Percentiles rank a stretch among this genome's conserved stretches.
Conservation (phyloP, 202 grass and related monocot genomes). For the Carex sylvatica region DNA sequence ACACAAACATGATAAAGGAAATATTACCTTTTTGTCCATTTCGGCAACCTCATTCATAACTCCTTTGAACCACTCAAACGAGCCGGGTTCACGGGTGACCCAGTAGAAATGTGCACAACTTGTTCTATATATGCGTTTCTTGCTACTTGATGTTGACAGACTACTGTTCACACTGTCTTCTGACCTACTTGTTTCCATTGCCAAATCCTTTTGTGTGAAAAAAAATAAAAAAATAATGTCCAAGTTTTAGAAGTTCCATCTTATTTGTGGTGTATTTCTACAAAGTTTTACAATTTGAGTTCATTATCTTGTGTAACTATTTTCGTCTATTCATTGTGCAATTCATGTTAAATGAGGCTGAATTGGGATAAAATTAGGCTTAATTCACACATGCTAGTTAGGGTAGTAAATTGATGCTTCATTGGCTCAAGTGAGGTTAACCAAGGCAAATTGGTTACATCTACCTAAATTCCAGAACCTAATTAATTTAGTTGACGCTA, state of each 20-base stretch:
- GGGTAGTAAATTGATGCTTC: neutral
- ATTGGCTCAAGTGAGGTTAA: neutral
- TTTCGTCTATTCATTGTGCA: neutral
- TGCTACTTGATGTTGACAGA: conserved; percentile 66
- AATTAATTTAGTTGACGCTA: neutral
- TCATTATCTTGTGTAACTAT: neutral
- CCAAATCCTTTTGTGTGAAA: conserved; percentile 54
- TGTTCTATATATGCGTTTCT: conserved; percentile 79
- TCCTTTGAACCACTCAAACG: conserved; percentile 99
- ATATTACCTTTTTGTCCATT: conserved; percentile 98
- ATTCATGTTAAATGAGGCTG: neutral
- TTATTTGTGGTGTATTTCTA: neutral
- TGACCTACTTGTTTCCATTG: conserved; percentile 92
- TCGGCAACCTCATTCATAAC: conserved; percentile 98
- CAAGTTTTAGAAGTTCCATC: neutral
- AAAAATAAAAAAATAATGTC: neutral
- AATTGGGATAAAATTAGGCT: neutral
- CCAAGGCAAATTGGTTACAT: neutral
- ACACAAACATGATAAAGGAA: neutral
- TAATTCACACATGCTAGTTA: neutral
- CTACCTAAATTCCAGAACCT: neutral
- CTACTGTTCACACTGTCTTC: conserved; percentile 87
- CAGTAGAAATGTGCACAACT: conserved; percentile 94
- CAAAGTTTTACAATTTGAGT: neutral
- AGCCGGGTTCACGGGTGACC: conserved; percentile 90